Evolutionary conservation across 2,329 filamentous ascomycete genomes (phyloP), one percentile per base, ranked within the genome.

Genomic region (Coniochaeta prunicola): DNA sequence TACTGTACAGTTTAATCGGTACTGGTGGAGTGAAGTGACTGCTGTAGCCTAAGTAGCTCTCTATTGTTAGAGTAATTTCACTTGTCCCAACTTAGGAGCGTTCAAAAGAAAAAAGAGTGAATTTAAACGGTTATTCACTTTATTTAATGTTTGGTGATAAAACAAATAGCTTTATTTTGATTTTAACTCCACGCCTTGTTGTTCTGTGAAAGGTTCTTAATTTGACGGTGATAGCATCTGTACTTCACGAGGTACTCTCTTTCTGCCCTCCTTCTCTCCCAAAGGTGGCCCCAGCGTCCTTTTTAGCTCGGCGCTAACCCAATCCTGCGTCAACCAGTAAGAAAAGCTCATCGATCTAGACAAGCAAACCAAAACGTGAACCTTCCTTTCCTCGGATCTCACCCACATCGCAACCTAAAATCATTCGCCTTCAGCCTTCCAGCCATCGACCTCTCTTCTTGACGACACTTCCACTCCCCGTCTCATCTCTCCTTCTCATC

Each of bases 351-450:
- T 50, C 45, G 24, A 17, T 28, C 45, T 4, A 30, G 26, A 17
- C 21, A 50, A 30, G 21, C 24, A 28, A 30, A 26, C 45, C 45
- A 50, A 30, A 50, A 4, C 45, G 45, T 50, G 45, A 50, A 50
- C 45, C 45, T 50, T 50, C 45, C 45, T 50, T 30, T 50, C 45
- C 45, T 50, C 45, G 45, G 45, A 50, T 50, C 45, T 50, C 45
- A 50, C 45, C 45, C 45, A 50, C 45, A 50, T 50, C 45, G 21
- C n/a, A 50, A 50, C 45, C 26, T 30, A 28, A 50, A 50, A 50
- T 28, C 26, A 26, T 3, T 50, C 45, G n/a, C 45, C 45, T 50
- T 50, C 21, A 50, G 24, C 19, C 45, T 21, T 48, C 30, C 21
- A 50, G 4, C 45, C 45, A 50, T 50, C 45, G n/a, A 50, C 45